Evolutionary conservation across 805 yeast species (phyloP).

Genomic region (Teunomyces lycoperdinae): DNA sequence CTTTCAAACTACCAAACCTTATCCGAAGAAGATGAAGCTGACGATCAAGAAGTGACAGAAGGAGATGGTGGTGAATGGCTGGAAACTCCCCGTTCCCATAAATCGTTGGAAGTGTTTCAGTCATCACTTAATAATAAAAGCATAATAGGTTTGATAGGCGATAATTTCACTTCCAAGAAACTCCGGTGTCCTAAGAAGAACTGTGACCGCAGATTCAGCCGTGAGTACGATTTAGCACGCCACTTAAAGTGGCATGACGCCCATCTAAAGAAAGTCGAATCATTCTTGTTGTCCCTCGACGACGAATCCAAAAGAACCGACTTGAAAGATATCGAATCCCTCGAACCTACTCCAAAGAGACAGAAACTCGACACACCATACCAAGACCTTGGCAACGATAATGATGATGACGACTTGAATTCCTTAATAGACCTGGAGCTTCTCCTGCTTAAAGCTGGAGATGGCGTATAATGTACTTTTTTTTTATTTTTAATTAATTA

Average conservation of each 20-base stretch:
- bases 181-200: constrained; percentile 46
- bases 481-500: too few relatives aligned
- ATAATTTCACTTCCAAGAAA: constrained; percentile 33
- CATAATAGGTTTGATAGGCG: constrained; percentile 35
- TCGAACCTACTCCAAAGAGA: neutral
- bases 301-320: constrained; percentile 7
- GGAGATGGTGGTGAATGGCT: neutral
- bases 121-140: constrained; percentile 12
- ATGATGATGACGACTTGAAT: constrained; percentile 21
- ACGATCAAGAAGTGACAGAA: constrained; percentile 2
- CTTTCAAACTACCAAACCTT: constrained; percentile 5
- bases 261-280: constrained; percentile 27
- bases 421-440: constrained; percentile 24
- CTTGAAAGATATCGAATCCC: neutral
- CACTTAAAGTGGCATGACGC: constrained; percentile 54
- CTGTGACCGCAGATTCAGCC: constrained; percentile 54
- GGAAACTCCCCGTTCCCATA: constrained; percentile 6
- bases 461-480: constrained; percentile 5
- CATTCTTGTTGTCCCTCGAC: constrained; percentile 25
- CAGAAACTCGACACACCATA: neutral
- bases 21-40: constrained; percentile 8
- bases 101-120: constrained; percentile 4
- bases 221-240: constrained; percentile 46
- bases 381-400: neutral
- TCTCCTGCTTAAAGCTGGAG: constrained; percentile 17